phyloP scores from a whole-genome alignment of 2,329 filamentous ascomycete genomes.

The Grosmannia serpens region DNA sequence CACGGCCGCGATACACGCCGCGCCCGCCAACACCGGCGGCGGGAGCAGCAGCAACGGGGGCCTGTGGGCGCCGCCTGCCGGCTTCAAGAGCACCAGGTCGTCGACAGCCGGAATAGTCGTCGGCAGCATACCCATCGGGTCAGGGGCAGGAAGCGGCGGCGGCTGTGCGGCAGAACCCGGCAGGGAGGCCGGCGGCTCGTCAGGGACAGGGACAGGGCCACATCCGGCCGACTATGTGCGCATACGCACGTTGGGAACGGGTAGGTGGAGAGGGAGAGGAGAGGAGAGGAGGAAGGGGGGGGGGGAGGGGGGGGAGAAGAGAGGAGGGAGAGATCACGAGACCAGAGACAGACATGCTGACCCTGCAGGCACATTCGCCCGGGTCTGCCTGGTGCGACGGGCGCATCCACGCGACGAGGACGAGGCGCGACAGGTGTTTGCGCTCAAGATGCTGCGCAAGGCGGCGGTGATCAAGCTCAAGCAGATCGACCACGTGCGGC shows the following conservation, averaged over 20 bases:
- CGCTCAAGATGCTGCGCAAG: conserved; percentile 68
- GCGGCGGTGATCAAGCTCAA: conserved; percentile 68
- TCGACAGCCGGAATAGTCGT: background rate
- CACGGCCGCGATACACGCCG: background rate
- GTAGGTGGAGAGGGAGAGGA: background rate
- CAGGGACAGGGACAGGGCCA: background rate
- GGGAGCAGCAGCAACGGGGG: background rate
- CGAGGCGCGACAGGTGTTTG: conserved; percentile 58
- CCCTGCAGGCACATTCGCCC: conserved; percentile 57
- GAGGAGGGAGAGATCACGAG: conserved; percentile 25
- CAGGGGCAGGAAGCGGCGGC: background rate
- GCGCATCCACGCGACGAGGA: conserved; percentile 33
- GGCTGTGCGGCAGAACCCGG: background rate
- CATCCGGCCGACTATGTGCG: conserved; percentile 54
- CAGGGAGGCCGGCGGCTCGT: background rate
- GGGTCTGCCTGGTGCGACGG: conserved; percentile 67
- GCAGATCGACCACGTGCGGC: conserved; percentile 76
- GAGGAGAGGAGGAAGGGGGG: background rate
- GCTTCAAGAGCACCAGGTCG: background rate
- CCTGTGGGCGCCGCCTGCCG: background rate
- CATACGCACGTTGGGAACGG: conserved; percentile 66
- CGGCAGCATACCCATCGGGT: background rate
- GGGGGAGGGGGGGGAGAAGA: background rate
- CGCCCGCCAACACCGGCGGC: background rate
- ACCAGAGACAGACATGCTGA: background rate